These are phyloP conservation scores for Bocquillonia castaneifolia DNA, from an alignment of 441 rosid genomes.

Conservation along the genomic window DNA sequence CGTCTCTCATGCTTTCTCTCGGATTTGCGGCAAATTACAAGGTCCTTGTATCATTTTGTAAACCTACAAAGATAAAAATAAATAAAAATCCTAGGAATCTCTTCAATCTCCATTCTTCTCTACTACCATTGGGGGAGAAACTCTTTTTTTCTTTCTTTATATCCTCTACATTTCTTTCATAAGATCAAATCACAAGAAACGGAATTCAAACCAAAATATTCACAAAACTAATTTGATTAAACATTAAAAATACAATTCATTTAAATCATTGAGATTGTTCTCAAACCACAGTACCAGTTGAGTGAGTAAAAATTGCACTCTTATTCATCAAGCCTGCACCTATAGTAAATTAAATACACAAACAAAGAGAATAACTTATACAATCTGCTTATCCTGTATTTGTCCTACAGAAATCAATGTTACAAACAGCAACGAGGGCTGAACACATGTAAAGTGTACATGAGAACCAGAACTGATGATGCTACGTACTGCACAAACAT, in stretches of 20 bases:
- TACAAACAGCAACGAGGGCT: background rate
- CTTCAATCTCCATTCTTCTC: too few species aligned
- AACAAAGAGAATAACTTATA: background rate
- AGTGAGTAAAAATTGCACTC: background rate
- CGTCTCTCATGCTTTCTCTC: too few species aligned
- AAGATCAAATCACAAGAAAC: too few species aligned
- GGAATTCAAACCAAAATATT: too few species aligned
- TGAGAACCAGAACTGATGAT: background rate
- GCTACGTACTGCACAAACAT: background rate
- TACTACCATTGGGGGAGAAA: too few species aligned
- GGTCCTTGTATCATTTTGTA: too few species aligned
- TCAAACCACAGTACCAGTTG: background rate
- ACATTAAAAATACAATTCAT: background rate
- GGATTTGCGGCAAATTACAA: too few species aligned
- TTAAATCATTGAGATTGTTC: background rate
- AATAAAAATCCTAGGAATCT: too few species aligned
- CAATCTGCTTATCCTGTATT: background rate
- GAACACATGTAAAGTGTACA: background rate
- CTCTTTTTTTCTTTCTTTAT: too few species aligned
- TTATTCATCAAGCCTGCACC: background rate
- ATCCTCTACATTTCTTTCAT: too few species aligned
- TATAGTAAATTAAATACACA: background rate
- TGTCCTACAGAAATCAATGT: background rate
- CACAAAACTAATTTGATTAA: too few species aligned
- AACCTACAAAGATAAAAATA: too few species aligned